phyloP scores from a whole-genome alignment of 2,329 filamentous ascomycete species.

The Malbranchea zuffiana region DNA sequence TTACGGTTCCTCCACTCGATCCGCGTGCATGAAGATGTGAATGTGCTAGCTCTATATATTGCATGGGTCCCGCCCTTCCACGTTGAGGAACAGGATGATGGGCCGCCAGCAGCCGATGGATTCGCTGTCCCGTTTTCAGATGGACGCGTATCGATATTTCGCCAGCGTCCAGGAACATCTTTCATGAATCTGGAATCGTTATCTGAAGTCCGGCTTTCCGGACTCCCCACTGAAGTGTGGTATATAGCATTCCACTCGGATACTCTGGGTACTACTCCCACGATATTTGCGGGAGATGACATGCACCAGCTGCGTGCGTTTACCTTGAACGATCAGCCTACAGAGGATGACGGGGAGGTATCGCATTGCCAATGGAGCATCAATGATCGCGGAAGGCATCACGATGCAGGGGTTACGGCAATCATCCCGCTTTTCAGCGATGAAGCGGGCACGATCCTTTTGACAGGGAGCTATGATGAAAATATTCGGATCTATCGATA shows the following conservation, averaged over 20 bases:
- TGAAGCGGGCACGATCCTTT: conserved; percentile 46
- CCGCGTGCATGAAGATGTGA: conserved; percentile 41
- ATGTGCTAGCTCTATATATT: conserved; percentile 59
- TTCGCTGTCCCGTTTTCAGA: conserved; percentile 63
- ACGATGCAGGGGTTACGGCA: conserved; percentile 76
- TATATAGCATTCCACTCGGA: conserved; percentile 22
- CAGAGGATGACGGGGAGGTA: conserved; percentile 8
- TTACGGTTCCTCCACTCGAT: conserved; percentile 34
- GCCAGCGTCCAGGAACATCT: conserved; percentile 30
- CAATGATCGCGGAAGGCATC: conserved; percentile 45
- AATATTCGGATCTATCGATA: conserved; percentile 52
- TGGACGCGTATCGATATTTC: conserved; percentile 50
- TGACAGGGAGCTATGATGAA: conserved; percentile 92
- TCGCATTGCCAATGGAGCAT: conserved; percentile 13
- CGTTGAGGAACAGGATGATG: conserved; percentile 11
- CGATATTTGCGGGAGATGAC: conserved; percentile 33
- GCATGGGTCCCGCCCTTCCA: conserved; percentile 52
- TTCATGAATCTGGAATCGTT: conserved; percentile 29
- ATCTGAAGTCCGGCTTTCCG: conserved; percentile 67
- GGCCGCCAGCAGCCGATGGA: conserved; percentile 25
- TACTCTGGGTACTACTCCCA: conserved; percentile 8
- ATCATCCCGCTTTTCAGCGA: conserved; percentile 57
- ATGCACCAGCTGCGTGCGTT: conserved; percentile 29
- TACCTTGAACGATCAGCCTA: conserved; percentile 12
- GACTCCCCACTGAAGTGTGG: conserved; percentile 32